These are phyloP conservation scores for Penicillium sp. DNA, from an alignment of 2,329 filamentous ascomycete species.

Conservation along the genomic window DNA sequence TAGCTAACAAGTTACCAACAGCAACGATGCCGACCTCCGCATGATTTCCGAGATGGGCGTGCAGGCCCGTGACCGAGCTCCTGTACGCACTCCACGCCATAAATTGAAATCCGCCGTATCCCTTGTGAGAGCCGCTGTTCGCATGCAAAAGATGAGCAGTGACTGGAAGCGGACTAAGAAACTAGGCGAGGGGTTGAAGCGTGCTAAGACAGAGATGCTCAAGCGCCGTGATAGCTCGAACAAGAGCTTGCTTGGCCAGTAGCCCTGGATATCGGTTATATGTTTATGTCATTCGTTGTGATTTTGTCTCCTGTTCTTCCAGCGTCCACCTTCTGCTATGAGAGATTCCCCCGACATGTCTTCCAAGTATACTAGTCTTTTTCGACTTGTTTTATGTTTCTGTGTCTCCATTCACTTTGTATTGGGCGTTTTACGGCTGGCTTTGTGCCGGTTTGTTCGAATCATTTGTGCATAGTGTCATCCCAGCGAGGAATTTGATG, in stretches of 20 bases:
- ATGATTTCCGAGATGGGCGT: constrained; percentile 83
- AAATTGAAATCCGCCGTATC: constrained; percentile 44
- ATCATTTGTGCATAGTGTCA: constrained; percentile 13
- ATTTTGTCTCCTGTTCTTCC: constrained; percentile 16
- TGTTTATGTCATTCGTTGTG: constrained; percentile 24
- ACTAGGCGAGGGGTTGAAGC: constrained; percentile 43
- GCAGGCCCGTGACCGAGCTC: constrained; percentile 38
- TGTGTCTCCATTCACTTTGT: background rate
- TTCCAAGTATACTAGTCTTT: constrained; percentile 13
- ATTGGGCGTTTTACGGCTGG: background rate
- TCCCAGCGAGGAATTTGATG: constrained; percentile 4
- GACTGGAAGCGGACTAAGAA: constrained; percentile 45
- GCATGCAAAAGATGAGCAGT: constrained; percentile 44
- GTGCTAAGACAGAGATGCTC: constrained; percentile 41
- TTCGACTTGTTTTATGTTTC: background rate
- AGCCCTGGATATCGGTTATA: background rate
- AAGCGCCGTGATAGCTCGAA: constrained; percentile 34
- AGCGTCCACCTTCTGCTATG: constrained; percentile 21
- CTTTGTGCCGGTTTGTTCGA: background rate
- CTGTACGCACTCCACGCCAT: constrained; percentile 34
- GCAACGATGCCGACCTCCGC: constrained; percentile 86
- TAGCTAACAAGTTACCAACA: constrained; percentile 42
- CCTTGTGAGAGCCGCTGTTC: constrained; percentile 42
- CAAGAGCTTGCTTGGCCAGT: constrained; percentile 18
- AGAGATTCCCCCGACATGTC: constrained; percentile 23